Evolutionary conservation across 106 monocot genomes (phyloP).

Genomic region (Acanthochlamys bracteata): DNA sequence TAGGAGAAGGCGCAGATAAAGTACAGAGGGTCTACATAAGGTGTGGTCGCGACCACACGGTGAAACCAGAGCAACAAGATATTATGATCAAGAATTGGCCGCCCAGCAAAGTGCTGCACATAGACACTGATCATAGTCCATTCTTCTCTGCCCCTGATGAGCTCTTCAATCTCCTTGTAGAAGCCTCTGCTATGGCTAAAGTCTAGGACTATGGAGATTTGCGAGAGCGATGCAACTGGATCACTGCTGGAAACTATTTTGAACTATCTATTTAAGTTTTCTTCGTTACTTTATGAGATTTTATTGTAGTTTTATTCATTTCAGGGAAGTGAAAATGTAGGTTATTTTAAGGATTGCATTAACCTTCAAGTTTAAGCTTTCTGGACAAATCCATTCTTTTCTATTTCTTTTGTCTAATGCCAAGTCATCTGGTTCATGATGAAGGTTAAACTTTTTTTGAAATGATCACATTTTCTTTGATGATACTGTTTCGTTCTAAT

Average conservation of each 20-base stretch:
- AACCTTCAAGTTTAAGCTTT: no score
- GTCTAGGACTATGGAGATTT: not conserved
- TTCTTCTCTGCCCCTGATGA: conserved; percentile 31
- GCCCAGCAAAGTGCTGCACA: conserved; percentile 21
- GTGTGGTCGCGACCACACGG: conserved; percentile 19
- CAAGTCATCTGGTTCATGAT: no score
- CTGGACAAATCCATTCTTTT: no score
- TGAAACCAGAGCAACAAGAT: conserved; percentile 41
- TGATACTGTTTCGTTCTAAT: no score
- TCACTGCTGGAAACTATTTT: not conserved
- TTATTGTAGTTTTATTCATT: no score
- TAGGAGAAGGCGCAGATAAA: not conserved
- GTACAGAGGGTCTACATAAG: conserved; percentile 27
- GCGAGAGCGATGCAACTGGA: not conserved
- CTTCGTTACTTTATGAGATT: no score
- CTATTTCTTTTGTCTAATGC: no score
- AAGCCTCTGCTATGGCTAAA: not conserved
- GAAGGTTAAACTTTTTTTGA: no score
- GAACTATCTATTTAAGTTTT: no score
- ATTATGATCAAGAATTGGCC: conserved; percentile 48
- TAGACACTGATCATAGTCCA: conserved; percentile 49
- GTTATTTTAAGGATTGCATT: no score
- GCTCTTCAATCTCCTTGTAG: conserved; percentile 15
- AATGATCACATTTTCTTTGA: no score
- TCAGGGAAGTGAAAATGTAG: no score